Evolutionary conservation across 352 stramenopile species (phyloP), one percentile per base, ranked within the genome.

Genomic region (Phytophthora palmivora): DNA sequence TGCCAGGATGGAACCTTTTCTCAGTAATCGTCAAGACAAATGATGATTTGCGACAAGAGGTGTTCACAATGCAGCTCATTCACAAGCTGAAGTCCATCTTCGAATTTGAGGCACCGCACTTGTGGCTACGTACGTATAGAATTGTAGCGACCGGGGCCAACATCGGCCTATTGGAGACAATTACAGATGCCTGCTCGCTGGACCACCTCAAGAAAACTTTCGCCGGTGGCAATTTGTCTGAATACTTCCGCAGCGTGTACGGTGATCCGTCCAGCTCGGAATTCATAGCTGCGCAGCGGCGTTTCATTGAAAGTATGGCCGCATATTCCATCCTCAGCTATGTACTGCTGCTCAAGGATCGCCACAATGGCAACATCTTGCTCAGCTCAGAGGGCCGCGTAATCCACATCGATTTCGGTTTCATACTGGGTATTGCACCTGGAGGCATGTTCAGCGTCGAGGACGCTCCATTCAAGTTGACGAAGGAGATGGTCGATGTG

Each of bases 341-440:
- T 63, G 75, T 99, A 19, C 72, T 99, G 15, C 77, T 97, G 39
- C 76, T 99, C 44, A 99, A 99, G 71, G 97, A 99, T 75, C 89
- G 97, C 1, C 97, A 99, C 88, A 99, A 99, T 60, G 97, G 97
- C 15, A 99, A 99, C 74, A 98, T 99, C 24, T 90, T 99, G 80
- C 92, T 99, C 47, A 96, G 97, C 70, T 94, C 85, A 3, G 79
- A 95, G 33, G 97, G 97, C 6, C 95, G 97, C 63, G 79, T 99
- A 33, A 97, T 99, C 61, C 96, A 99, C 79, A 99, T 99, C 69
- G 97, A 99, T 70, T 99, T 99, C 78, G 97, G 97, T 9, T 99
- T 99, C 74, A 97, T 99, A 36, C 88, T 99, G 53, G 96, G 95
- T 12, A 98, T 98, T 74, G 96, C 92, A n/a, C 97, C 97, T 11